Conservation (phyloP, 352 stramenopile genomes). For the Phytophthora litchii region DNA sequence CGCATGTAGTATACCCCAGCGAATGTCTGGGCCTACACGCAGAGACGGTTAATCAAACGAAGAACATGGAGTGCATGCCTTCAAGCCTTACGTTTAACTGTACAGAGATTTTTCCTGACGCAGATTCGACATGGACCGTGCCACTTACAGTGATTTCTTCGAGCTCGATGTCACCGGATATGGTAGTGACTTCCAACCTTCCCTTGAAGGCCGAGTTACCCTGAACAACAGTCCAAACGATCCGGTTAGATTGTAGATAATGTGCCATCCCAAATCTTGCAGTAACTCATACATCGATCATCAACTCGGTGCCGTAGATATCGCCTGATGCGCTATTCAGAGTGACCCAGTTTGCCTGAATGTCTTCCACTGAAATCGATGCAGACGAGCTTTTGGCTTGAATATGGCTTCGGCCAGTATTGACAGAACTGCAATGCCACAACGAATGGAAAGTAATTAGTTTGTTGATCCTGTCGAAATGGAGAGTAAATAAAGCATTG, state of each 20-base stretch:
- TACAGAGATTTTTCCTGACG: conserved; percentile 63
- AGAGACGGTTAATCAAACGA: background rate
- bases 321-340: conserved; percentile 51
- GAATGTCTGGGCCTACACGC: conserved; percentile 54
- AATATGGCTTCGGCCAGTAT: conserved; percentile 58
- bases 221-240: conserved; percentile 14
- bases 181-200: conserved; percentile 61
- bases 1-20: conserved; percentile 68
- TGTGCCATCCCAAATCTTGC: background rate
- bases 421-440: conserved; percentile 39
- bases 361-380: conserved; percentile 41
- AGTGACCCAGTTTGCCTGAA: conserved; percentile 68
- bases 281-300: conserved; percentile 37
- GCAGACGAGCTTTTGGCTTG: conserved; percentile 52
- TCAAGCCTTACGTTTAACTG: conserved; percentile 47
- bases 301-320: conserved; percentile 42
- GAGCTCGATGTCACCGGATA: conserved; percentile 64
- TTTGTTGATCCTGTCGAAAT: background rate
- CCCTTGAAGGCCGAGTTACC: conserved; percentile 74
- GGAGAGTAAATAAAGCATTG: background rate
- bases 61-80: background rate
- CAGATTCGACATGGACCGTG: conserved; percentile 69
- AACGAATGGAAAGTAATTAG: conserved; percentile 1
- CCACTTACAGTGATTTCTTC: conserved; percentile 54
- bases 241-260: background rate